These are phyloP conservation scores for Chalciporus piperatoides DNA, from an alignment of 1,284 basidiomycete species.

Conservation along the genomic window DNA sequence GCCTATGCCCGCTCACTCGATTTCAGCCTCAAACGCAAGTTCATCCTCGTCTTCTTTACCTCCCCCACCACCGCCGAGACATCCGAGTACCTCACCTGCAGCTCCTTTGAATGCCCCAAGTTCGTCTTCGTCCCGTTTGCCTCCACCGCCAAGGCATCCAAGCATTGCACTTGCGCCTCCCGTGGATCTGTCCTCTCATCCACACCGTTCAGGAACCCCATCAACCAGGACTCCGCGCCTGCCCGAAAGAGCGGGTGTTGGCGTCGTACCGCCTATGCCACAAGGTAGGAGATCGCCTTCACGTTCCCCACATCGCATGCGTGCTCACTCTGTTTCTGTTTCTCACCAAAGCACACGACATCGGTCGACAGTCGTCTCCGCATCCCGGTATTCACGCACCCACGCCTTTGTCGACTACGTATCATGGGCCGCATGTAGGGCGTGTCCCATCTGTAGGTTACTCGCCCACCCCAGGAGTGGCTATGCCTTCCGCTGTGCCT, in stretches of 20 bases:
- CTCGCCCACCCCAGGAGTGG: neutral
- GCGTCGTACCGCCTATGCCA: conserved; percentile 1
- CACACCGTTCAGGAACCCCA: neutral
- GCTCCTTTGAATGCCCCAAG: neutral
- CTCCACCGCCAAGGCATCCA: neutral
- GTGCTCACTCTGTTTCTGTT: neutral
- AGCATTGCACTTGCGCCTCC: conserved; percentile 8
- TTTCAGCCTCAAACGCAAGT: neutral
- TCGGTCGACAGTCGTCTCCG: too few relatives aligned
- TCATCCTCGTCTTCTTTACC: neutral
- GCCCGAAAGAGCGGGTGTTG: neutral
- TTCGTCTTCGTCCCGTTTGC: conserved; percentile 1
- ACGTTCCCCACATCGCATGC: neutral
- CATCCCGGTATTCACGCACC: neutral
- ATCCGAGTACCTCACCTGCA: neutral
- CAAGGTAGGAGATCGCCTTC: neutral
- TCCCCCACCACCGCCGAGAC: neutral
- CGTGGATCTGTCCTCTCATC: conserved; percentile 16
- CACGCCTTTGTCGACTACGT: neutral
- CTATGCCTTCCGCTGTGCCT: neutral
- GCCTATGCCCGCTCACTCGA: neutral
- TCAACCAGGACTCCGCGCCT: conserved; percentile 2
- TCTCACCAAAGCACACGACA: neutral
- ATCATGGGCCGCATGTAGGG: neutral
- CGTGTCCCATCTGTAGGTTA: neutral